Percentiles rank a stretch among this genome's conserved stretches.
Conservation (phyloP, 345 rosid genomes). For the Limnanthes douglasii region DNA sequence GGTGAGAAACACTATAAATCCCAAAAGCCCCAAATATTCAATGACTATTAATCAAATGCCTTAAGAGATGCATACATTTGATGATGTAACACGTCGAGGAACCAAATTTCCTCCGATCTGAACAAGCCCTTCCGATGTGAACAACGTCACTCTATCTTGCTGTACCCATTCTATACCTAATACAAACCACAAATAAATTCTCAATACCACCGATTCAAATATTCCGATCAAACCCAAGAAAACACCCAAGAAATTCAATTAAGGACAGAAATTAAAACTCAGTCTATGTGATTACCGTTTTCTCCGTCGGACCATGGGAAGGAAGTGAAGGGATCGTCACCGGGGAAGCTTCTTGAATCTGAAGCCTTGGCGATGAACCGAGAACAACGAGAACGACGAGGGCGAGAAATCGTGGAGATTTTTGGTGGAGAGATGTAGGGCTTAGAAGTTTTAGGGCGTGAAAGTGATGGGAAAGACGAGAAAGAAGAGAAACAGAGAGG, state of each 20-base stretch:
- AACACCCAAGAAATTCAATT: constrained; percentile 1
- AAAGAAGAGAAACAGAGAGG: constrained; percentile 15
- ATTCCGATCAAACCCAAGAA: constrained; percentile 4
- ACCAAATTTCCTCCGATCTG: constrained; percentile 86
- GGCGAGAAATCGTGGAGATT: constrained; percentile 8
- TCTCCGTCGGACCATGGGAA: constrained; percentile 60
- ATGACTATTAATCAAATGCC: too few species aligned
- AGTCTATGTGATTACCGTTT: constrained; percentile 13
- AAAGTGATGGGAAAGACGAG: constrained; percentile 19
- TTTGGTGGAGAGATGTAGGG: constrained; percentile 12
- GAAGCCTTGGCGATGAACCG: constrained; percentile 38
- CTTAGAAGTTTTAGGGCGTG: constrained; percentile 13
- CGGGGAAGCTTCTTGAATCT: constrained; percentile 30
- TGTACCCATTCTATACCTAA: constrained; percentile 61
- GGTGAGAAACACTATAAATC: too few species aligned
- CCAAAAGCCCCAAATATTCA: too few species aligned
- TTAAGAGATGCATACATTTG: constrained; percentile 34
- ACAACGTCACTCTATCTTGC: constrained; percentile 68
- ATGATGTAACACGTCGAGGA: constrained; percentile 42
- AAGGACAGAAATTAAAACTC: background rate
- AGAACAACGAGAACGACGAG: constrained; percentile 22
- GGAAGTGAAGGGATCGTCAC: constrained; percentile 45
- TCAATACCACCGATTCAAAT: background rate
- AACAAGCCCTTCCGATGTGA: constrained; percentile 75
- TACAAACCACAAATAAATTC: too few species aligned